These are phyloP conservation scores for Rhynchosporium secalis DNA, from an alignment of 2,329 filamentous ascomycete genomes.

Conservation along the genomic window DNA sequence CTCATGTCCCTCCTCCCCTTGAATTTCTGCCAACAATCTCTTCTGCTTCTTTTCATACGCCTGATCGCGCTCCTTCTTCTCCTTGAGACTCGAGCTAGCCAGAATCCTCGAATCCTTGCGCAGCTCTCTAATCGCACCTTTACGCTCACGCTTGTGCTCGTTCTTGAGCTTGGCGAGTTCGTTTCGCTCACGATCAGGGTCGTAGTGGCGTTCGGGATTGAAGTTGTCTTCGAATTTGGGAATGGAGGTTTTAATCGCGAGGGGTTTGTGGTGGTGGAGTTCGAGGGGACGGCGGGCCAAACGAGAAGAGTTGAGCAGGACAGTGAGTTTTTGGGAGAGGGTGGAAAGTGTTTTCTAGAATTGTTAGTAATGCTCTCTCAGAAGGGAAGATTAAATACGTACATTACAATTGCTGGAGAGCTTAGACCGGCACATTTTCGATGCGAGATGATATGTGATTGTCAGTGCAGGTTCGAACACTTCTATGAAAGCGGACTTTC, in stretches of 20 bases:
- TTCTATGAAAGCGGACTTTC: slow-evolving; percentile 74
- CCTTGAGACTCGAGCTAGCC: slow-evolving; percentile 80
- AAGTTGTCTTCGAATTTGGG: slow-evolving; percentile 96
- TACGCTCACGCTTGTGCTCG: slow-evolving; percentile 93
- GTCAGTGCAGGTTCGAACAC: slow-evolving; percentile 67
- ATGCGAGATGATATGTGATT: slow-evolving; percentile 61
- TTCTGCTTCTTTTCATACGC: slow-evolving; percentile 97
- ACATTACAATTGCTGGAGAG: slow-evolving; percentile 45
- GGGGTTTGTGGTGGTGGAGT: slow-evolving; percentile 83
- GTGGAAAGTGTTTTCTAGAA: slow-evolving; percentile 32
- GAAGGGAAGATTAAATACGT: slow-evolving; percentile 13
- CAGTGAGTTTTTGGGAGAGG: slow-evolving; percentile 46
- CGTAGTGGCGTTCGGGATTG: slow-evolving; percentile 96
- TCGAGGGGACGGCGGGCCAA: slow-evolving; percentile 75
- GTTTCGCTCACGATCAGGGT: slow-evolving; percentile 86
- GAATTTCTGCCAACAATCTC: slow-evolving; percentile 88
- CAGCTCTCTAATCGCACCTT: slow-evolving; percentile 90
- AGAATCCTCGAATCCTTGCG: slow-evolving; percentile 95
- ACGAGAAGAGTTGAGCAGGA: slow-evolving; percentile 60
- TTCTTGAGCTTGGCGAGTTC: slow-evolving; percentile 81
- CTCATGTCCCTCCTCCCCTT: slow-evolving; percentile 86
- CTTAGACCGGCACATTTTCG: slow-evolving; percentile 52
- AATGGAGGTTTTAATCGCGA: slow-evolving; percentile 83
- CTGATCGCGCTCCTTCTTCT: slow-evolving; percentile 91
- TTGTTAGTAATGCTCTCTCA: slow-evolving; percentile 23